Conservation (phyloP, 495 filamentous ascomycete genomes). For the Viridothelium virens region DNA sequence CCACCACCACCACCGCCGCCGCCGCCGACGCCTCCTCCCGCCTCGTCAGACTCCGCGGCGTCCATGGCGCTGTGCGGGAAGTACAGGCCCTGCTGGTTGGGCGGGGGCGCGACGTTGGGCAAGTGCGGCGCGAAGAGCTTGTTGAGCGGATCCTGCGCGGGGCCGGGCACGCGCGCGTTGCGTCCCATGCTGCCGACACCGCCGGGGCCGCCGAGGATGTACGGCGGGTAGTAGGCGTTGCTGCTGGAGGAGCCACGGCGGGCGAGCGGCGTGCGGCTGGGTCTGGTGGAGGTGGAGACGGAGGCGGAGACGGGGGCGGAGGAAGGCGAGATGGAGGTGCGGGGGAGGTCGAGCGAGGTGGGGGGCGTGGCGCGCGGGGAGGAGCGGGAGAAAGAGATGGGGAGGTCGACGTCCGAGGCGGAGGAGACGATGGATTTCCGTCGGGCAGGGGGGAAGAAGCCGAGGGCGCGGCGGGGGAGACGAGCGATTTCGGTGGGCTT, state of each 20-base stretch:
- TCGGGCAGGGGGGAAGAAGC: slow-evolving; percentile 84
- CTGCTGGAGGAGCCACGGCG: slow-evolving; percentile 25
- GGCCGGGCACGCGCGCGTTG: slow-evolving; percentile 63
- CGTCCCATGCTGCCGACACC: slow-evolving; percentile 72
- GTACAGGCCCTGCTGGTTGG: slow-evolving; percentile 27
- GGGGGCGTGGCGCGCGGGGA: slow-evolving; percentile 42
- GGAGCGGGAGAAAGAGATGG: background rate
- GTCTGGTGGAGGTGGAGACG: slow-evolving; percentile 11
- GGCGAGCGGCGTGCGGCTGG: slow-evolving; percentile 21
- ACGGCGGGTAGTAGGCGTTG: slow-evolving; percentile 26
- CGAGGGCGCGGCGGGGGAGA: slow-evolving; percentile 69
- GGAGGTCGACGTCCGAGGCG: slow-evolving; percentile 38
- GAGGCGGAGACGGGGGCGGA: slow-evolving; percentile 21
- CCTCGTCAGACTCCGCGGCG: too few species aligned
- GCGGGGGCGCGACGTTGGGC: slow-evolving; percentile 54
- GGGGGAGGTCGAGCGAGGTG: slow-evolving; percentile 51
- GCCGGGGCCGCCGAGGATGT: slow-evolving; percentile 61
- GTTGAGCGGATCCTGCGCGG: slow-evolving; percentile 72
- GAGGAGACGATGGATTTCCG: slow-evolving; percentile 64
- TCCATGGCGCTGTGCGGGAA: slow-evolving; percentile 30
- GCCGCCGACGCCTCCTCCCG: too few species aligned
- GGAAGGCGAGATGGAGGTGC: slow-evolving; percentile 32
- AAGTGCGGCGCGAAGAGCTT: slow-evolving; percentile 70
- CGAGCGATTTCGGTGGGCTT: slow-evolving; percentile 77
- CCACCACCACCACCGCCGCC: too few species aligned